Base-by-base conservation (phyloP, 2,329 filamentous ascomycete species). In the Cryphonectria nitschkei region DNA sequence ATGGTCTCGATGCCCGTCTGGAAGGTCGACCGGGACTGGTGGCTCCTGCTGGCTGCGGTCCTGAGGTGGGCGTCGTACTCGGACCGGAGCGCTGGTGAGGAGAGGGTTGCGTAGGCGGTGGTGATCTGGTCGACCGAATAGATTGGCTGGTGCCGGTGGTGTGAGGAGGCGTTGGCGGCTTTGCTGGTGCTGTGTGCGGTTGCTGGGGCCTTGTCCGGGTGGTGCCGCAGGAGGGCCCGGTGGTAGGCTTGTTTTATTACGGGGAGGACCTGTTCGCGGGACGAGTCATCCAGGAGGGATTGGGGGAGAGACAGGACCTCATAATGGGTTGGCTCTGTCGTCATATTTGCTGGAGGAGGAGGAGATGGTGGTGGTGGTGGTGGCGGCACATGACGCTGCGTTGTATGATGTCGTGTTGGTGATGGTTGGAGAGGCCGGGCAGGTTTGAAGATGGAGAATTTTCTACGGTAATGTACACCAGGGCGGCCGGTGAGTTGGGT, bases 181-280 rank as follows among this genome's bases (percentile, higher is more conserved):
- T 65, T 52, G 13, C 39, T 54, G 43, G 56, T 37, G 29, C 32
- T n/a, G 8, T 60, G 41, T 2, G 67, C 32, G 39, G 68, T 50
- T 13, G 46, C 7, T n/a, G 46, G 22, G 22, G 78, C 75, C 76
- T 91, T 90, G 81, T 91, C 89, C 2, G 90, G 90, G 79, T 92
- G 90, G 81, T 92, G 85, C 74, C 83, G 85, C 22, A 92, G 85
- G 46, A 92, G 85, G 32, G 90, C 88, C 68, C 87, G 85, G 78
- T 85, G 88, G 80, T 92, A 92, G 72, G 89, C 89, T 71, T 84
- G 84, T 77, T 89, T 91, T 72, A 92, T 81, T 66, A 87, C 81
- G 65, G 83, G 80, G 73, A 81, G 76, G 39, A 68, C 67, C 46
- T 64, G 71, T 56, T 83, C 78, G 75, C 84, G 82, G 72, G 80